A percentile compares a stretch with the other conserved stretches of the same genome.
These are phyloP conservation scores for Sanghuangporus baumii DNA, from an alignment of 1,284 basidiomycete genomes.

Conservation along the genomic window DNA sequence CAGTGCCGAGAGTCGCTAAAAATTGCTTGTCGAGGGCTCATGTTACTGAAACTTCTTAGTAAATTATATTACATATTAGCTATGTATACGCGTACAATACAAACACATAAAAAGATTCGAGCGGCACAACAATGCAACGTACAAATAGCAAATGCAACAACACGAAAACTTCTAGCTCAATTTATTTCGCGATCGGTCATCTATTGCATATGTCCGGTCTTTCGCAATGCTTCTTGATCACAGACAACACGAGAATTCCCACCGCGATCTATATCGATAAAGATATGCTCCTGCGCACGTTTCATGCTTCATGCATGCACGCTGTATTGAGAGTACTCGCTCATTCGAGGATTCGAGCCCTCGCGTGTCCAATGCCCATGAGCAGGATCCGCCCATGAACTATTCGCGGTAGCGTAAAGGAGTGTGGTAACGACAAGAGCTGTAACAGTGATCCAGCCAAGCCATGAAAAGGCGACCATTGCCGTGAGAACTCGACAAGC, in stretches of 20 bases:
- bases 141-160: no score
- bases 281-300: background rate
- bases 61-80: background rate
- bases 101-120: background rate
- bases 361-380: slow-evolving; percentile 49
- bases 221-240: no score
- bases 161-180: no score
- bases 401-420: slow-evolving; percentile 53
- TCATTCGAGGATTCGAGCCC: slow-evolving; percentile 32
- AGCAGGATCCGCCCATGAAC: slow-evolving; percentile 50
- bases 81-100: background rate
- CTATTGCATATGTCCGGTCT: no score
- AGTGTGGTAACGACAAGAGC: slow-evolving; percentile 44
- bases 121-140: no score
- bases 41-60: background rate
- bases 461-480: slow-evolving; percentile 67
- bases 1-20: no score
- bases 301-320: background rate
- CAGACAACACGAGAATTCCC: background rate
- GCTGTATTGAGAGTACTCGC: slow-evolving; percentile 22
- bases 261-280: background rate
- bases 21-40: no score
- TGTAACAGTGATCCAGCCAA: slow-evolving; percentile 55
- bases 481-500: slow-evolving; percentile 61
- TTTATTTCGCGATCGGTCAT: no score